Evolutionary conservation across 1,284 basidiomycete species (phyloP).

Genomic region (Afroboletus lepidellus): DNA sequence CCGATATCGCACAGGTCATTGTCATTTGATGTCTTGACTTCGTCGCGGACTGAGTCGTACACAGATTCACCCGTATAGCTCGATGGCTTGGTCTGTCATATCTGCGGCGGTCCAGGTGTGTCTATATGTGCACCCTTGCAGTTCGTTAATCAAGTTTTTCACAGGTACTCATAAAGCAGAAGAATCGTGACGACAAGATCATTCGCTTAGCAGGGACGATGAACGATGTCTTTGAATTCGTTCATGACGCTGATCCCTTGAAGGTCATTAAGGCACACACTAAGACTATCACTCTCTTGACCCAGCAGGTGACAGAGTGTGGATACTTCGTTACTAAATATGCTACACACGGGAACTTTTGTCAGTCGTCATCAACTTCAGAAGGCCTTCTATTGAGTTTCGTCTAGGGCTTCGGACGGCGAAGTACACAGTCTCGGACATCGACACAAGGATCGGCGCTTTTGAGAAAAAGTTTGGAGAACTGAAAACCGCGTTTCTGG

Average conservation of each 20-base stretch:
- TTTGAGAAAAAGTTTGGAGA: background rate
- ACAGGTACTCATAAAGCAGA: background rate
- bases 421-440: background rate
- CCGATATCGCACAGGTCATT: background rate
- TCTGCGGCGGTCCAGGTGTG: background rate
- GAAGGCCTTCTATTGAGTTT: background rate
- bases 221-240: background rate
- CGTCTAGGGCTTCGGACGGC: too few relatives aligned
- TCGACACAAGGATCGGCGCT: background rate
- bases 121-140: background rate
- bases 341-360: background rate
- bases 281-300: background rate
- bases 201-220: background rate
- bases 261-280: background rate
- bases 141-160: background rate
- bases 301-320: background rate
- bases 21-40: background rate
- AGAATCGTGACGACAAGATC: background rate
- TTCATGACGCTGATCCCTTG: background rate
- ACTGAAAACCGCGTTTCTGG: background rate
- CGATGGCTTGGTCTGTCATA: background rate
- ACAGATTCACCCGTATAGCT: background rate
- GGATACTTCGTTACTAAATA: background rate
- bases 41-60: background rate
- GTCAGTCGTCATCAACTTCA: background rate